Percentiles rank a stretch among this genome's conserved stretches.
These are phyloP conservation scores for Lichtheimia hyalospora DNA, from an alignment of 371 early-diverging fungal species.

Conservation along the genomic window DNA sequence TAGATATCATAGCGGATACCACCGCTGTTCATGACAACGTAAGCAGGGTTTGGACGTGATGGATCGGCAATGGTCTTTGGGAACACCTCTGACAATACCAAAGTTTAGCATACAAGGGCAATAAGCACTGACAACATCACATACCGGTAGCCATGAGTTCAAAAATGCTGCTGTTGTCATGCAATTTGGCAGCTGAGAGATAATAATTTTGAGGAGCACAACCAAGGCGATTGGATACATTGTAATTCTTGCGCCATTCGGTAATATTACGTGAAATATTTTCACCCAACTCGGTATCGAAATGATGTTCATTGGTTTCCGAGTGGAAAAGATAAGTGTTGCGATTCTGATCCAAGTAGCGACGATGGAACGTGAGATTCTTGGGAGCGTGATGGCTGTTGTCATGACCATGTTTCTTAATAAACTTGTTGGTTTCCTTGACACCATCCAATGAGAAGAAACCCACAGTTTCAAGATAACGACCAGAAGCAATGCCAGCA, in stretches of 20 bases:
- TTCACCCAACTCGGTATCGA: conserved; percentile 47
- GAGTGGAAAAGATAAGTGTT: conserved; percentile 58
- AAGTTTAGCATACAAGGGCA: not conserved
- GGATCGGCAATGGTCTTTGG: conserved; percentile 35
- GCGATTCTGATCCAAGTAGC: conserved; percentile 62
- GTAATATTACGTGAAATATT: conserved; percentile 45
- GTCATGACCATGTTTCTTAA: conserved; percentile 19
- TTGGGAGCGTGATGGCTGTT: conserved; percentile 4
- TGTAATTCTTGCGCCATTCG: conserved; percentile 28
- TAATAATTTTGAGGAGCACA: conserved; percentile 58
- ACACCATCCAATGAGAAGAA: conserved; percentile 51
- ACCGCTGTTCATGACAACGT: conserved; percentile 7
- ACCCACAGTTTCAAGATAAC: conserved; percentile 62
- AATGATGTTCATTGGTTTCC: conserved; percentile 10
- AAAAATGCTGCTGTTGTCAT: conserved; percentile 40
- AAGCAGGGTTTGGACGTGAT: conserved; percentile 33
- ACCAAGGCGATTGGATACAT: conserved; percentile 39
- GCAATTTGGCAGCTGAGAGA: conserved; percentile 38
- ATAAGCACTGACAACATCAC: not conserved
- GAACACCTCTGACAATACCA: conserved; percentile 36
- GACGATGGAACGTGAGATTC: conserved; percentile 54
- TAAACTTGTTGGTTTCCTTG: conserved; percentile 14
- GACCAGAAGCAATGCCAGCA: conserved; percentile 57
- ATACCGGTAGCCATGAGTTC: conserved; percentile 41
- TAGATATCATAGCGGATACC: conserved; percentile 2